Base-by-base conservation (phyloP, 495 filamentous ascomycete genomes). In the Terfezia boudieri region DNA sequence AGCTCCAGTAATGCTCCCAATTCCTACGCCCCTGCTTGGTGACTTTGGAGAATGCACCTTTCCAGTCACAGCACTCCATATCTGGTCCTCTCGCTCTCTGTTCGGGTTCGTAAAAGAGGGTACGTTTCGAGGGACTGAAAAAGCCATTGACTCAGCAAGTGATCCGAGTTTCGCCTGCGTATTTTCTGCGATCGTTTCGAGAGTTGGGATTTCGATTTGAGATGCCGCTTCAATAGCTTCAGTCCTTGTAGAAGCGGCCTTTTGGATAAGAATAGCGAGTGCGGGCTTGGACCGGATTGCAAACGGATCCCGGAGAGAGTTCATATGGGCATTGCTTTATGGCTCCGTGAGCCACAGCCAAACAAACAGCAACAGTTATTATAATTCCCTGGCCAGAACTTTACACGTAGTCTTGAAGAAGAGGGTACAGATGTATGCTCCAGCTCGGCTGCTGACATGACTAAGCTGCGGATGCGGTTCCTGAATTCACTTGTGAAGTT, bases 51-150 rank as follows among this genome's bases (percentile, higher is more conserved):
- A 12, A 22, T 51, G 14, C 49, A 3, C 41, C 41, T 46, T 16
- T n/a, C 57, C 48, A 67, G 57, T 36, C 53, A 51, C 59, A 69
- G 74, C 70, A 37, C 73, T 72, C 83, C 83, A 87, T 53, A 75
- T 68, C 54, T 70, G 73, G 64, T 85, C 81, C 63, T 85, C 82
- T 60, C 76, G 66, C 61, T 77, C 69, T 67, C 76, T 79, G 60
- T 82, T 77, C 3, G 81, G 73, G 68, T 80, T 74, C 37, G 71
- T 70, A 64, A 86, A 85, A 51, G 77, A 80, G 10, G 83, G 82
- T 16, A 81, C 74, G 70, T 83, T 79, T 63, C 73, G 77, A 9
- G 76, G 80, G 14, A 81, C 60, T 38, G 72, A 66, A 66, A 82
- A 83, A 53, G 81, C 78, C 82, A 84, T 85, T 52, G 41, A 46